Conservation (phyloP, 805 yeast species). For the Teunomyces tritomae region DNA sequence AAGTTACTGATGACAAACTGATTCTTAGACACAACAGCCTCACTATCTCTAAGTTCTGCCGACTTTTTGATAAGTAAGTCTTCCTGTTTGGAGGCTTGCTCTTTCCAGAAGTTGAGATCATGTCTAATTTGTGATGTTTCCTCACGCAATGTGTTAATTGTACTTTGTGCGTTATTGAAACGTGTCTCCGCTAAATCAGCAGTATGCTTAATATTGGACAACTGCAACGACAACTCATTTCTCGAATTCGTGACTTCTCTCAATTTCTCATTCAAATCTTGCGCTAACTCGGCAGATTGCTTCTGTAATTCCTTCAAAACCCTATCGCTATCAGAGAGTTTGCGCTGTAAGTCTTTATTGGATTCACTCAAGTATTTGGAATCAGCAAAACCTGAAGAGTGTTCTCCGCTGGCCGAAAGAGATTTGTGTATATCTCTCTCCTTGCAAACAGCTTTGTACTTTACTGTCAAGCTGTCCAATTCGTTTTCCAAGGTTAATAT, state of each 20-base stretch:
- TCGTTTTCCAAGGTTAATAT: conserved; percentile 61
- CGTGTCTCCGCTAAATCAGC: conserved; percentile 53
- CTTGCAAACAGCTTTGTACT: conserved; percentile 51
- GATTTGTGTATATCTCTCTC: conserved; percentile 69
- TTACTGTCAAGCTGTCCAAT: conserved; percentile 48
- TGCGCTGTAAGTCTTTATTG: conserved; percentile 30
- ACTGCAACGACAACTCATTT: conserved; percentile 45
- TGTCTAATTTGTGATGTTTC: conserved; percentile 28
- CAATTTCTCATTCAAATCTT: conserved; percentile 42
- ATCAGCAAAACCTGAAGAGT: conserved; percentile 12
- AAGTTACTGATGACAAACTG: conserved; percentile 47
- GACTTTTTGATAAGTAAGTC: conserved; percentile 24
- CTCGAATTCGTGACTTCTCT: conserved; percentile 22
- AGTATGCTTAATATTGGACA: conserved; percentile 56
- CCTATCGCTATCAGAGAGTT: conserved; percentile 38
- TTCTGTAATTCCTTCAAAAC: conserved; percentile 28
- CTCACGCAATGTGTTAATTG: conserved; percentile 25
- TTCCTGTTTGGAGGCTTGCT: conserved; percentile 41
- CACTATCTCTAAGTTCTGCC: conserved; percentile 56
- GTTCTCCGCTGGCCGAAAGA: conserved; percentile 8
- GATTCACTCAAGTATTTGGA: conserved; percentile 22
- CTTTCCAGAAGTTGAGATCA: conserved; percentile 39
- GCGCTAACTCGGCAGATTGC: conserved; percentile 44
- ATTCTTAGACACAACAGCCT: conserved; percentile 41
- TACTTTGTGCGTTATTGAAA: conserved; percentile 38